These are phyloP conservation scores for Linnemannia elongata DNA, from an alignment of 192 early-diverging fungal species.

Conservation along the genomic window DNA sequence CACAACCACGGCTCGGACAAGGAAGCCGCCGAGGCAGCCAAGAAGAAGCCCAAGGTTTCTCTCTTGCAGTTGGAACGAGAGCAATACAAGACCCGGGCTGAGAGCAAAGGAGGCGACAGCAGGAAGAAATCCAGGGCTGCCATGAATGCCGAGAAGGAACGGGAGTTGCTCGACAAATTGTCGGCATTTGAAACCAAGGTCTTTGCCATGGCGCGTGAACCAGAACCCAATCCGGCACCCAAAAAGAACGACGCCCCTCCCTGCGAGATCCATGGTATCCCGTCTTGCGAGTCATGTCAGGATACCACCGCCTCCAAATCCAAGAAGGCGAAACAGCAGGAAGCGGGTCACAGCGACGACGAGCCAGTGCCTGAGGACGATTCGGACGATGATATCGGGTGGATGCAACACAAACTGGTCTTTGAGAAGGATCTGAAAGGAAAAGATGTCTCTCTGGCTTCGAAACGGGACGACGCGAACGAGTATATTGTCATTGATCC, in stretches of 20 bases:
- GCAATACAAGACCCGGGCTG: conserved; percentile 59
- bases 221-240: conserved; percentile 20
- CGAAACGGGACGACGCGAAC: conserved; percentile 67
- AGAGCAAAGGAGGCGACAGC: conserved; percentile 37
- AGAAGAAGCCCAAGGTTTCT: conserved; percentile 58
- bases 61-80: conserved; percentile 63
- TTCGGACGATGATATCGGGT: conserved; percentile 67
- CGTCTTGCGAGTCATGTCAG: conserved; percentile 78
- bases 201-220: conserved; percentile 25
- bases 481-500: conserved; percentile 83
- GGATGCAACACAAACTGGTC: conserved; percentile 84
- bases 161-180: conserved; percentile 63
- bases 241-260: conserved; percentile 56
- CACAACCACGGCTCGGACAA: conserved; percentile 50
- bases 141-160: conserved; percentile 24
- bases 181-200: conserved; percentile 71
- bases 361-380: conserved; percentile 42
- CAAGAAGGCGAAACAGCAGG: conserved; percentile 23
- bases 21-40: conserved; percentile 32
- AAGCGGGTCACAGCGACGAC: conserved; percentile 30
- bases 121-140: conserved; percentile 18
- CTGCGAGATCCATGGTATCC: conserved; percentile 80
- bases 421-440: conserved; percentile 81
- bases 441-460: conserved; percentile 64
- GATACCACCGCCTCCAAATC: conserved; percentile 60